A percentile compares a stretch with the other conserved stretches of the same genome.
Evolutionary conservation across 75 land plant genomes (phyloP).

Genomic region (Sequoia sempervirens): DNA sequence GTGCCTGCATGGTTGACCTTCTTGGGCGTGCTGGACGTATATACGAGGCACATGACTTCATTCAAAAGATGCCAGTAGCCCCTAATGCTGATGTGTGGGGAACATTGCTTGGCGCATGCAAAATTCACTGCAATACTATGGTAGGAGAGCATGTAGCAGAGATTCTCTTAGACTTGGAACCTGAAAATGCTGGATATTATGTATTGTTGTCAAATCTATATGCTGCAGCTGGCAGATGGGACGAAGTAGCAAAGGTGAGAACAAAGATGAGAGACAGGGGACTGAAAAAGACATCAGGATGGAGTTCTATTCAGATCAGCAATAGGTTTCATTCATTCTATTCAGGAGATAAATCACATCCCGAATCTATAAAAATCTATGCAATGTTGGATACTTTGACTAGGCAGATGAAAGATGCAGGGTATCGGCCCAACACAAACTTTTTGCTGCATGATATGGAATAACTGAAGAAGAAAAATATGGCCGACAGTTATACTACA

Average conservation of each 20-base stretch:
- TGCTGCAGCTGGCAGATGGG: constrained; percentile 18
- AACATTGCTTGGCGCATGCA: constrained; percentile 36
- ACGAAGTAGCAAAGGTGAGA: constrained; percentile 23
- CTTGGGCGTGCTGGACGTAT: constrained; percentile 17
- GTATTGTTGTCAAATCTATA: constrained; percentile 34
- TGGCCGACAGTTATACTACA: neutral
- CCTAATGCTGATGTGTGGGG: constrained; percentile 31
- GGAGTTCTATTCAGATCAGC: constrained; percentile 32
- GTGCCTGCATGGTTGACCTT: constrained; percentile 29
- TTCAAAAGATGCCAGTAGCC: constrained; percentile 17
- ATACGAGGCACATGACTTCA: constrained; percentile 16
- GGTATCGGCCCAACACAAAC: constrained; percentile 16
- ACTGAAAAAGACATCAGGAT: constrained; percentile 15
- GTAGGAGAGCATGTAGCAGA: constrained; percentile 23
- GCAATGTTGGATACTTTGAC: constrained; percentile 14
- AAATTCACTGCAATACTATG: constrained; percentile 17
- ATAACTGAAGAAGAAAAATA: neutral
- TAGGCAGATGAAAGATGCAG: constrained; percentile 16
- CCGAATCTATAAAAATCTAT: constrained; percentile 13
- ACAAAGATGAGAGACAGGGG: constrained; percentile 17
- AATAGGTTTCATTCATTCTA: constrained; percentile 25
- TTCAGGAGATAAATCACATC: constrained; percentile 24
- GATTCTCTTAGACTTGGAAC: constrained; percentile 20
- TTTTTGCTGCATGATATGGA: constrained; percentile 10
- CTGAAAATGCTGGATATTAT: constrained; percentile 18